A percentile compares a stretch with the other conserved stretches of the same genome.
These are phyloP conservation scores for Centella asiatica DNA, from an alignment of 129 eudicot genomes.

Conservation along the genomic window DNA sequence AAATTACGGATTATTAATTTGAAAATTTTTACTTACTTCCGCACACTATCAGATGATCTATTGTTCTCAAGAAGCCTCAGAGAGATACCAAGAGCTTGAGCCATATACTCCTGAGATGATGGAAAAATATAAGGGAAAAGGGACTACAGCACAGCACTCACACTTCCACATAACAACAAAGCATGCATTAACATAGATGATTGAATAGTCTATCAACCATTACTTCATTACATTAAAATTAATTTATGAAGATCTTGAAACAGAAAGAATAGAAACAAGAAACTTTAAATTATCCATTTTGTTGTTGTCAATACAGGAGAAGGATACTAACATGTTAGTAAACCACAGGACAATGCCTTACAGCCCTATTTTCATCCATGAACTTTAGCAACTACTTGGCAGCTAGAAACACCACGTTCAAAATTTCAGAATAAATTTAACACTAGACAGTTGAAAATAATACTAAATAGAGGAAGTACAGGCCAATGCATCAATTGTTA, in stretches of 20 bases:
- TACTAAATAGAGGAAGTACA: slow-evolving; percentile 1
- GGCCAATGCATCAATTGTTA: slow-evolving; percentile 20
- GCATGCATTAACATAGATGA: too few relatives aligned
- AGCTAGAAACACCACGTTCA: not conserved
- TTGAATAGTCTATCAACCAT: not conserved
- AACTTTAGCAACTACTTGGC: not conserved
- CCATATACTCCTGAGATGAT: slow-evolving; percentile 63
- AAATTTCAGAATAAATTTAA: too few relatives aligned
- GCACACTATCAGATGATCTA: slow-evolving; percentile 90
- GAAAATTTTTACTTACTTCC: slow-evolving; percentile 57
- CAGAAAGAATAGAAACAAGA: slow-evolving; percentile 1
- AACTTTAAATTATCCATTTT: not conserved
- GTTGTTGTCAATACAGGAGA: not conserved
- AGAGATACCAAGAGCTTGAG: slow-evolving; percentile 97
- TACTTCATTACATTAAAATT: not conserved
- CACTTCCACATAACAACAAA: not conserved
- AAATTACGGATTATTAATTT: not conserved
- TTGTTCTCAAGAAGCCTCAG: slow-evolving; percentile 90
- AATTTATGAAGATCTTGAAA: not conserved
- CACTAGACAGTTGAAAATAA: too few relatives aligned
- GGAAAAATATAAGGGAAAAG: slow-evolving; percentile 6
- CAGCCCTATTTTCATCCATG: not conserved
- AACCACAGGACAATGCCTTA: not conserved
- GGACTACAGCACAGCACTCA: not conserved
- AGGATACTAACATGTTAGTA: not conserved